Base-by-base conservation (phyloP, 2,329 filamentous ascomycete genomes). In the Diaporthe sp. region DNA sequence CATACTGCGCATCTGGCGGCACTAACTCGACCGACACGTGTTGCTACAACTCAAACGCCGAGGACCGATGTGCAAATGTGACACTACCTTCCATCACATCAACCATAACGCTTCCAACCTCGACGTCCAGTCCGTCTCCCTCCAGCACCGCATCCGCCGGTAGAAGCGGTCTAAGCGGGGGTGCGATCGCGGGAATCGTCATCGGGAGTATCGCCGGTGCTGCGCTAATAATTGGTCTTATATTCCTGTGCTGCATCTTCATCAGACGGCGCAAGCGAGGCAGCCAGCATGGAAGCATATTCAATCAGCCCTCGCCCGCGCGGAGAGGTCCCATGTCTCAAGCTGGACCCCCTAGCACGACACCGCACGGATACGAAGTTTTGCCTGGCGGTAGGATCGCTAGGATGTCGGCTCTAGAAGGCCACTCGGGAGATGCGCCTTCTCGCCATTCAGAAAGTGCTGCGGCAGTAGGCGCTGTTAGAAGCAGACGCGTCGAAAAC, bases 21-120 rank as follows among this genome's bases (percentile, higher is more conserved):
- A 91, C 93, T 77, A 98, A 98, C 84, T 94, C 95, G 13, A 98
- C 96, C 70, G 96, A 98, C 83, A 97, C 96, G 4, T 99, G 97
- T 87, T 99, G 97, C 84, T 93, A 95, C 81, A 95, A 92, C 80
- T 92, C 96, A 7, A 89, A 95, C 77, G 92, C 93, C n/a, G 90
- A 94, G 75, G 86, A 86, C 37, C 90, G 92, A 78, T 99, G 97
- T 83, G 86, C 90, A 68, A 90, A 91, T 70, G 94, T 99, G n/a
- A 87, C 90, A 37, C 87, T 99, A 9, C 97, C 97, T 0, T 91
- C 91, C 1, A 93, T 95, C 65, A 91, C 92, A 20, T 90, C 93
- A 15, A 92, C 92, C 13, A 90, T 96, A 77, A 89, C 89, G 8
- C 90, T 94, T 75, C 84, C 87, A n/a, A 88, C 88, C 12, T 78